Base-by-base conservation (phyloP, 2,329 filamentous ascomycete genomes). In the Colletotrichum lentis region DNA sequence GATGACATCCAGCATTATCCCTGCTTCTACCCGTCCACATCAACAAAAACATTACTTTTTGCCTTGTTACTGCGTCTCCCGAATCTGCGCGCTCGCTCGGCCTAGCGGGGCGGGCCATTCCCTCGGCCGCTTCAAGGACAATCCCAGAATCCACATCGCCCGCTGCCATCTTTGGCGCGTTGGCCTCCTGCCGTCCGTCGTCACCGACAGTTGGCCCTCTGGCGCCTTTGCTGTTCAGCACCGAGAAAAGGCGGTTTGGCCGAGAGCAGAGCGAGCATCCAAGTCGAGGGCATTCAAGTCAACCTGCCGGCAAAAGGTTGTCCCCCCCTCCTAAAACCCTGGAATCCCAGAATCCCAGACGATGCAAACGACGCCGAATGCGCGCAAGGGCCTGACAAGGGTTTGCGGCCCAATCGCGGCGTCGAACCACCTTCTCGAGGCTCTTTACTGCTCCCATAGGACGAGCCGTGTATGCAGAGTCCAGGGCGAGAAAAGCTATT, bases 391-490 rank as follows among this genome's bases (percentile, higher is more conserved):
- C 61, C 44, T 27, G 58, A 49, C 69, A 68, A 68, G 78, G 78
- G 73, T 71, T 71, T 56, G 73, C 71, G 72, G 72, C 75, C 79
- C 79, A 81, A 81, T 81, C 70, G 74, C 66, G 71, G 71, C 72
- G 37, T 69, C 43, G 31, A 70, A 53, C 41, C 50, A 50, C 55
- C 65, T 56, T 61, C 55, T 56, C 49, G 46, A 43, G 22, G 41
- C 56, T 39, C 56, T 50, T 54, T 58, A 44, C 54, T 55, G 59
- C 72, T 76, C 72, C 71, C 72, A 79, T 76, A 78, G 76, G 77
- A 74, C 69, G 60, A 72, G 58, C 65, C 71, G 65, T 66, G 66
- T 70, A 76, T 77, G 75, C 77, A 77, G 72, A 71, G 70, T 55
- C 64, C 71, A 71, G 73, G 72, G 70, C 70, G 69, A 72, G 70